phyloP scores from a whole-genome alignment of 345 rosid genomes.

The Erysimum cheiranthoides region DNA sequence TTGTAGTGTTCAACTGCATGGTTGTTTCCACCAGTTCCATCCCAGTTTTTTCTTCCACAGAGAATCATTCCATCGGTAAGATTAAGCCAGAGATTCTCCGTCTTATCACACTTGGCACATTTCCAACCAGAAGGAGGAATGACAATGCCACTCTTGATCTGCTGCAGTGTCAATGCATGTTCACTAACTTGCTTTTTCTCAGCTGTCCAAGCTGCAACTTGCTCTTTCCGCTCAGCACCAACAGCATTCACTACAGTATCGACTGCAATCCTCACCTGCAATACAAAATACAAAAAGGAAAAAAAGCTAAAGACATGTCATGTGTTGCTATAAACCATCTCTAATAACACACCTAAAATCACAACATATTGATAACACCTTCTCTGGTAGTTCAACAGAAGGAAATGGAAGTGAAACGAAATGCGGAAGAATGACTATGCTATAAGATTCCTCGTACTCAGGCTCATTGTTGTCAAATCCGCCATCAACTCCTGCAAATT shows the following conservation, averaged over 20 bases:
- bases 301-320: conserved; percentile 26
- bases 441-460: conserved; percentile 78
- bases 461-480: conserved; percentile 91
- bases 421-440: conserved; percentile 77
- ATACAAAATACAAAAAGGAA: background rate
- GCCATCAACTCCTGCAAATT: conserved; percentile 78
- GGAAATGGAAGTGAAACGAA: conserved; percentile 80
- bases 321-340: conserved; percentile 1
- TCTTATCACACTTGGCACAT: conserved; percentile 90
- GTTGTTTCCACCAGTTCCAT: conserved; percentile 97
- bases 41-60: conserved; percentile 98
- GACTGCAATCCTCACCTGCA: conserved; percentile 90
- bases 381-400: conserved; percentile 94
- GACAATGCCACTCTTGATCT: conserved; percentile 72
- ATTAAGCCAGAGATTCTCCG: conserved; percentile 94
- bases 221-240: conserved; percentile 89
- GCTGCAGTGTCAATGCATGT: conserved; percentile 79
- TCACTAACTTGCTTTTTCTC: conserved; percentile 81
- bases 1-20: conserved; percentile 93
- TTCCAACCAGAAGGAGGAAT: conserved; percentile 94
- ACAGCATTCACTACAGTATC: conserved; percentile 80
- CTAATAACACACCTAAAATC: conserved; percentile 5
- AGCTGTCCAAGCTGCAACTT: conserved; percentile 94
- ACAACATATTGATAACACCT: conserved; percentile 55
- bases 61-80: conserved; percentile 96